Evolutionary conservation across 202 grass and related monocot species (phyloP), one percentile per base, ranked within the genome.

Genomic region (Eragrostis tef): DNA sequence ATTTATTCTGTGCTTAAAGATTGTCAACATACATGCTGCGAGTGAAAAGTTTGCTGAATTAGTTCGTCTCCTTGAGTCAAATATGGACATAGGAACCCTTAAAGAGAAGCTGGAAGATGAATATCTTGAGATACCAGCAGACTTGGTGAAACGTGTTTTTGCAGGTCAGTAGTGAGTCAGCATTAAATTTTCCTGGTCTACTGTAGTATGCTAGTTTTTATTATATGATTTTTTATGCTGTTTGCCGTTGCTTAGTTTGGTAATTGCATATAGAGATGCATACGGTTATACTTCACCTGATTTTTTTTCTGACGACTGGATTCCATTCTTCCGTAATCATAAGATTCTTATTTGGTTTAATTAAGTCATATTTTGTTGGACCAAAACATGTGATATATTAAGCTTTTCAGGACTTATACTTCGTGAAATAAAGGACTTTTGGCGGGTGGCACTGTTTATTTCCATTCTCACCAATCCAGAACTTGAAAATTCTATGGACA

Each of bases 381-480:
- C 52, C n/a, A 67, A 53, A 87, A 31, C n/a, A 42, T 70, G 50
- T 77, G 53, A 74, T 9, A 10, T 5, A 45, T 36, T 60, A 3
- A 81, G 20, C n/a, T 64, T 88, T 78, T 71, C 82, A 98, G 95
- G 95, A 58, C 88, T 94, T 34, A 41, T 94, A 66, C 90, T 98
- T 63, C 92, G 92, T 65, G 86, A 98, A 87, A 93, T 91, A 79
- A 94, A 98, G 72, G 88, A 88, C 11, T 90, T 90, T 88, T 98
- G 95, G 95, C 90, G 85, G 8, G 87, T 91, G 75, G 89, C 90
- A 22, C 74, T 98, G 67, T 60, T 98, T 63, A 49, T 83, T 61
- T 93, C 88, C 48, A 67, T 75, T 72, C 83, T 94, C 34, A 39
- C 90, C 39, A 44, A 86, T 58, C 82, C 41, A 20, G 88, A 83